Evolutionary conservation across 176 grass and related monocot genomes (phyloP).

Genomic region (Lolium perenne): DNA sequence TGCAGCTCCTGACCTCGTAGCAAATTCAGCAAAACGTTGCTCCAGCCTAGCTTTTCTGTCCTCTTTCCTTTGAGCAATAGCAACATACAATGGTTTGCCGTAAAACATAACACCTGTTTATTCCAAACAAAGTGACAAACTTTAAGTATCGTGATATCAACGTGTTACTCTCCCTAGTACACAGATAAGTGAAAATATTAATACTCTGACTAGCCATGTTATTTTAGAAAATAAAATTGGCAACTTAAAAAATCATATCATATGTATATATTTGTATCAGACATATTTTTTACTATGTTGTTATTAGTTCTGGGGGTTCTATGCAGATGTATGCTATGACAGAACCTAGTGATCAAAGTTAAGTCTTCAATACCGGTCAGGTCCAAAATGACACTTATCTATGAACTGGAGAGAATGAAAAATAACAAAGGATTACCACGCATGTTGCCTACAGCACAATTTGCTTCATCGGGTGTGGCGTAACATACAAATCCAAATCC

Average conservation of each 20-base stretch:
- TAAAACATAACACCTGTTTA: conserved; percentile 75
- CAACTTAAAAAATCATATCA: not conserved
- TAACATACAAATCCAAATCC: conserved; percentile 94
- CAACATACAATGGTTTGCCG: conserved; percentile 85
- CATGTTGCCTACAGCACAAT: conserved; percentile 62
- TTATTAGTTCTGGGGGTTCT: not conserved
- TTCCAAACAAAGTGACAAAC: conserved; percentile 3
- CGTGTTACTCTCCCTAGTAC: not conserved
- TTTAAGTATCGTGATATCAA: not conserved
- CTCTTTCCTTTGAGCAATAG: conserved; percentile 85
- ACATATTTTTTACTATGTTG: not conserved
- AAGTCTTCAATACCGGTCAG: not conserved
- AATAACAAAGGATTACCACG: conserved; percentile 54
- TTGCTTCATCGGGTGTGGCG: conserved; percentile 74
- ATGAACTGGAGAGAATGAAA: not conserved
- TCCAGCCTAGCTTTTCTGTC: conserved; percentile 65
- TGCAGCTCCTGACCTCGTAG: conserved; percentile 44
- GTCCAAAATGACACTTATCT: not conserved
- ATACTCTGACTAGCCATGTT: not conserved
- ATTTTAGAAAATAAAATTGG: not conserved
- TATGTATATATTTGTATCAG: not conserved
- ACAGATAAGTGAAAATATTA: not conserved
- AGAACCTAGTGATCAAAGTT: not conserved
- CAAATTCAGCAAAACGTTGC: conserved; percentile 54
- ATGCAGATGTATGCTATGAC: not conserved